Conservation (phyloP, 2,329 filamentous ascomycete genomes). For the Stromatinia cepivora region DNA sequence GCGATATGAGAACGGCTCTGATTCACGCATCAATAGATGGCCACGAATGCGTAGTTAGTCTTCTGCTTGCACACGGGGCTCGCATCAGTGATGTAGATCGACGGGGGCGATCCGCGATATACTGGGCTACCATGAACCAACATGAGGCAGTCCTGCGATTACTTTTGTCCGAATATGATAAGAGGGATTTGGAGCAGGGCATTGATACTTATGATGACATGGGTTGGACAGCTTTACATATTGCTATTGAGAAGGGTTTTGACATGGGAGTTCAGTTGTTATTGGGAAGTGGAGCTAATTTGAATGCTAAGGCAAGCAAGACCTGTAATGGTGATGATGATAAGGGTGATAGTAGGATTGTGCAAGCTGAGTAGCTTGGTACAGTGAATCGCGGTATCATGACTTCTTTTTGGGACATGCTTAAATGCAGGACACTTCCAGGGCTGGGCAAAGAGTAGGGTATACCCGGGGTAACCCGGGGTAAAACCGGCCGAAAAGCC, state of each 20-base stretch:
- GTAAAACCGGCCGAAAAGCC: too few species aligned
- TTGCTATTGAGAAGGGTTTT: slow-evolving; percentile 27
- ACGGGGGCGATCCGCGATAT: not conserved
- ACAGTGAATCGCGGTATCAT: not conserved
- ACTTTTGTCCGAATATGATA: not conserved
- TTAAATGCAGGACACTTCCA: too few species aligned
- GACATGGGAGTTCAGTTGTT: slow-evolving; percentile 25
- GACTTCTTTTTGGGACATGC: not conserved
- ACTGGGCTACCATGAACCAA: slow-evolving; percentile 3
- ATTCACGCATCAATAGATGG: slow-evolving; percentile 8
- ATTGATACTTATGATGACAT: slow-evolving; percentile 27
- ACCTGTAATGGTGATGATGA: not conserved
- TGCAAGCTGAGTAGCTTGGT: not conserved
- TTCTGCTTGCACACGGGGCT: not conserved
- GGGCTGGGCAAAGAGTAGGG: too few species aligned
- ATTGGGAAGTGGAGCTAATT: slow-evolving; percentile 24
- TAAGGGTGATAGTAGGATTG: slow-evolving; percentile 1
- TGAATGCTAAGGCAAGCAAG: slow-evolving; percentile 19
- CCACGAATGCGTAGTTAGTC: not conserved
- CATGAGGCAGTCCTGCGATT: not conserved
- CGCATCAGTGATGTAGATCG: slow-evolving; percentile 6
- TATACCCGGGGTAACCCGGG: too few species aligned
- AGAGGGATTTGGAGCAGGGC: not conserved
- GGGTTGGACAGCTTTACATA: slow-evolving; percentile 24
- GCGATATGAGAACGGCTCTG: not conserved